Base-by-base conservation (phyloP, 2,329 filamentous ascomycete species). In the Coleophoma cylindrospora region DNA sequence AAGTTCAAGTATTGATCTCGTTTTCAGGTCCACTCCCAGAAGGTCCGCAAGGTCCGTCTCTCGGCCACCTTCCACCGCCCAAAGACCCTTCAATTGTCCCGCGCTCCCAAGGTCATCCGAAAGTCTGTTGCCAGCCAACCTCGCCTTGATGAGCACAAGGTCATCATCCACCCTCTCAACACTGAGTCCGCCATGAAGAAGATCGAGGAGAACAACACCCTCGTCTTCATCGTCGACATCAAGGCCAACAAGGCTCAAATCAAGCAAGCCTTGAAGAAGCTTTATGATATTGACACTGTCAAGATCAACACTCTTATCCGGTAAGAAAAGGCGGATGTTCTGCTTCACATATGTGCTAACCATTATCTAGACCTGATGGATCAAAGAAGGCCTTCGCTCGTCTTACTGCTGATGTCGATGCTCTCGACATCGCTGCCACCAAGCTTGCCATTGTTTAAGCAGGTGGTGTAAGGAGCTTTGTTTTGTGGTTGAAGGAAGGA, bases 111-210 rank as follows among this genome's bases (percentile, higher is more conserved):
- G 80, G 97, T 95, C 83, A 91, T 89, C 64, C 91, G 92, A 80
- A 95, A 94, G 83, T 91, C 90, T 63, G 84, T 99, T 72, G 86
- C 89, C 67, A 87, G 92, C 74, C 82, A 83, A 71, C 87, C 91
- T 65, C 88, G 91, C 66, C 89, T 99, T 68, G 94, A 99, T 78
- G 89, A 92, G 79, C 89, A 91, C 84, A 96, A 95, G 86, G 82
- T 97, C 73, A 87, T 99, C 74, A 81, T 97, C 70, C 90, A 96
- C 85, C 94, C 94, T 63, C 84, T 99, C 71, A 99, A 99, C 87
- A 99, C 94, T 55, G 94, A 99, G 87, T 94, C 87, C 70, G 94
- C 95, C 69, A 97, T 99, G 92, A 99, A 99, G 90, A 96, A 96
- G 88, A 96, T 99, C 66, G 94, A 99, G 83, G 94, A 99, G 87